Percentiles rank a stretch among this genome's conserved stretches.
phyloP scores from a whole-genome alignment of 768 basidiomycete genomes.

The Lyophyllum decastes region DNA sequence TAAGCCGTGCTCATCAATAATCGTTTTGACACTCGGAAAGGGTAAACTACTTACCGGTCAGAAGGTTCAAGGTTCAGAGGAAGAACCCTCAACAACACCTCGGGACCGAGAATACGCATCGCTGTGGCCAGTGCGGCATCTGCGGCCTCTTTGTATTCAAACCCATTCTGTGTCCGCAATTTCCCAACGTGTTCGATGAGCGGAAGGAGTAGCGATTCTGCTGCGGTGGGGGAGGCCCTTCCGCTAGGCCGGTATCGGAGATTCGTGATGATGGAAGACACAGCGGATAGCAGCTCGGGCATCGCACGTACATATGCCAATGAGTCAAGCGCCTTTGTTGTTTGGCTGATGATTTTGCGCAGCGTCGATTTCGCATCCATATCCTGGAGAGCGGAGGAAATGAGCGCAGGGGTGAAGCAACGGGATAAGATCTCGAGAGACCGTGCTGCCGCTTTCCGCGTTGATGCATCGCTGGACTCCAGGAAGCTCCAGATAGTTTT shows the following conservation, averaged over 20 bases:
- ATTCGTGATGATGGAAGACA: conserved; percentile 67
- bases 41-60: conserved; percentile 57
- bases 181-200: conserved; percentile 73
- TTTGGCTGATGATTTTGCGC: conserved; percentile 61
- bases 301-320: conserved; percentile 74
- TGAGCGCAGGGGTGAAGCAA: conserved; percentile 70
- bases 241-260: conserved; percentile 52
- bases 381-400: conserved; percentile 52
- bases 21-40: background rate
- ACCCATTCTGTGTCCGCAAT: conserved; percentile 74
- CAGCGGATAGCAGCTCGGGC: conserved; percentile 75
- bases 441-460: conserved; percentile 63
- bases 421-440: conserved; percentile 64
- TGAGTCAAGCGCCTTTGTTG: conserved; percentile 69
- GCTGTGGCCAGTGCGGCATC: conserved; percentile 79
- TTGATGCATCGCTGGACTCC: conserved; percentile 62
- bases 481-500: conserved; percentile 75
- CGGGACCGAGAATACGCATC: conserved; percentile 85
- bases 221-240: conserved; percentile 49
- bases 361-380: conserved; percentile 54
- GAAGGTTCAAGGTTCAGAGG: conserved; percentile 87
- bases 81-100: conserved; percentile 67
- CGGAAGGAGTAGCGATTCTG: conserved; percentile 69
- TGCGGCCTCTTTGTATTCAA: conserved; percentile 88
- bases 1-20: conserved; percentile 3